Percentiles rank a stretch among this genome's conserved stretches.
Conservation (phyloP, 2,329 filamentous ascomycete species). For the Myrmaecium sp. region DNA sequence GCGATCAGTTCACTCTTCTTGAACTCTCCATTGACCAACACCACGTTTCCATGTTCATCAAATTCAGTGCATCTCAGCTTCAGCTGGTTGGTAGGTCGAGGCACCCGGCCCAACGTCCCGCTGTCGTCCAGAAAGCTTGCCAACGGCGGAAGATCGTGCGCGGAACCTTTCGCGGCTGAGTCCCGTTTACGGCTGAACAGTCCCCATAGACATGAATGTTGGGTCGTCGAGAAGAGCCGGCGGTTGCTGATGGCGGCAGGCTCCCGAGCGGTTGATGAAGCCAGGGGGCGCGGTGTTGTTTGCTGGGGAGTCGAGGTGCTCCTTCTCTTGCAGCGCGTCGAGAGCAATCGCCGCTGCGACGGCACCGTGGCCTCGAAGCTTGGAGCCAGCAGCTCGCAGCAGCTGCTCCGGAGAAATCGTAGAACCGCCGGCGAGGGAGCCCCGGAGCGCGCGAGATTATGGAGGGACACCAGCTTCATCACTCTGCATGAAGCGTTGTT, state of each 20-base stretch:
- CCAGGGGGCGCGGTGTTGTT: conserved; percentile 5
- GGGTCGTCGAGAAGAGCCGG: conserved; percentile 9
- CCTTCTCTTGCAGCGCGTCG: background rate
- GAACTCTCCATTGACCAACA: conserved; percentile 85
- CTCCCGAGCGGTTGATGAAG: conserved; percentile 1
- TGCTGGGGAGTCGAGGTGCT: background rate
- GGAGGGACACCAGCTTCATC: too few relatives aligned
- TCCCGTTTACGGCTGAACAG: conserved; percentile 14
- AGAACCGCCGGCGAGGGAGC: conserved; percentile 20
- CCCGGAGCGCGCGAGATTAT: conserved; percentile 14
- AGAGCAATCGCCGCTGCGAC: too few relatives aligned
- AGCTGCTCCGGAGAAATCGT: conserved; percentile 21
- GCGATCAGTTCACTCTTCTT: conserved; percentile 95
- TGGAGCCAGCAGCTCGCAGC: too few relatives aligned
- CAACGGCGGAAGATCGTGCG: conserved; percentile 40
- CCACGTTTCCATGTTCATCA: conserved; percentile 80
- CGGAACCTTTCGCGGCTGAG: conserved; percentile 26
- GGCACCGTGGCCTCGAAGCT: too few relatives aligned
- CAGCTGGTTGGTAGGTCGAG: conserved; percentile 70
- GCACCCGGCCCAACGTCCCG: conserved; percentile 47
- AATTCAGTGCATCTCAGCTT: conserved; percentile 88
- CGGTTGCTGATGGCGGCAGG: conserved; percentile 1
- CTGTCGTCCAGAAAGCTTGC: conserved; percentile 39
- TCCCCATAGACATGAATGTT: conserved; percentile 9
- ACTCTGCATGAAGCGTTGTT: too few relatives aligned